Base-by-base conservation (phyloP, 2,329 filamentous ascomycete species). In the Pseudogymnoascus sp. region DNA sequence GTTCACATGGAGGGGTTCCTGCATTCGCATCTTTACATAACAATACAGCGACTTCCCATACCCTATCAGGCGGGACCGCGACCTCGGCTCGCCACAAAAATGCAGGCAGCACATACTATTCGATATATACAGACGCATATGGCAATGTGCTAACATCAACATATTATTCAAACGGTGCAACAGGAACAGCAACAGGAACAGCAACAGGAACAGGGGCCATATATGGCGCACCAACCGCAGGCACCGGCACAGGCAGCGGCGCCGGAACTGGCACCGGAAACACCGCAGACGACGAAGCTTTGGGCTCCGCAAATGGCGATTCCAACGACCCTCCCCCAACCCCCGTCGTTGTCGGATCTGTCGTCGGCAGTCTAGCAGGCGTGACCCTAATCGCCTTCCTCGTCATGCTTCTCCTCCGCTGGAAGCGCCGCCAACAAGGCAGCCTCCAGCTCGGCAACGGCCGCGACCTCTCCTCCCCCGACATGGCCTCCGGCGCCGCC, bases 331-430 rank as follows among this genome's bases (percentile, higher is more conserved):
- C 66, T 11, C 62, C 68, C 33, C 65, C 70, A 4, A 72, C 71
- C 6, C 66, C 69, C 29, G 67, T 68, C 15, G 65, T 74, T 31
- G 68, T 72, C 4, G 72, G 72, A 3, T 67, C 70, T 37, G 71
- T 74, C 7, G 65, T 74, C 26, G 71, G 72, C 3, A 67, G 70
- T 62, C 60, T 88, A 33, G 84, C 85, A 15, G 85, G 84, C 17
- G 72, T 83, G 1, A 84, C 83, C 11, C 75, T 87, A 53, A 71
- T 88, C 59, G 73, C 83, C 3, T 71, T 87, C 4, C 71, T 86
- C 19, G 71, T 84, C 5, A 72, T 87, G 63, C 75, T 82, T 64
- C 68, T 81, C n/a, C 70, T 87, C 46, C 78, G 78, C 67, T 84
- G 82, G 76, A 85, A 79, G 77, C 86, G 80, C 70, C 78, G 77